These are phyloP conservation scores for Boechera divaricarpa DNA, from an alignment of 345 rosid genomes.

Conservation along the genomic window DNA sequence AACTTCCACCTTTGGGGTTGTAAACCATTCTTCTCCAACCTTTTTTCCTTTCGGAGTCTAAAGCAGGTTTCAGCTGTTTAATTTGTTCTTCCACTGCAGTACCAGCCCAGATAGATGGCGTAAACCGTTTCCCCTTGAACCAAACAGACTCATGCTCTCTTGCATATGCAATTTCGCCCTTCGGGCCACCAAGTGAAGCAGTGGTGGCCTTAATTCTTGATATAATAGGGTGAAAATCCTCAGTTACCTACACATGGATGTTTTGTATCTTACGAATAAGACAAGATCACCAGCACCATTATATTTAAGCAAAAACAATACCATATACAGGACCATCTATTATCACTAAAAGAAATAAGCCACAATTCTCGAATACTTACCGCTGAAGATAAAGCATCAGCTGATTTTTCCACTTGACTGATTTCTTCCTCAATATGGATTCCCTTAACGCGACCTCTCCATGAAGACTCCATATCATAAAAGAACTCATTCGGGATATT, in stretches of 20 bases:
- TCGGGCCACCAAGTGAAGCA: slow-evolving; percentile 80
- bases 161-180: slow-evolving; percentile 85
- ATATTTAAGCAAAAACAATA: slow-evolving; percentile 11
- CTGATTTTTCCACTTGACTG: slow-evolving; percentile 67
- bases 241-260: slow-evolving; percentile 58
- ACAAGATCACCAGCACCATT: slow-evolving; percentile 7
- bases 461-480: slow-evolving; percentile 85
- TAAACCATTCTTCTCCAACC: slow-evolving; percentile 99
- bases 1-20: slow-evolving; percentile 76
- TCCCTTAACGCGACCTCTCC: slow-evolving; percentile 88
- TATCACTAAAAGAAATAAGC: slow-evolving; percentile 9
- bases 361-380: slow-evolving; percentile 51
- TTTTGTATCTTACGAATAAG: slow-evolving; percentile 19
- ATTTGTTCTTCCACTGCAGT: slow-evolving; percentile 95
- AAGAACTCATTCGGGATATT: slow-evolving; percentile 79
- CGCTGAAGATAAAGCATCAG: slow-evolving; percentile 70
- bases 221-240: slow-evolving; percentile 82
- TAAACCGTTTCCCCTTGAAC: slow-evolving; percentile 90
- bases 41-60: slow-evolving; percentile 95
- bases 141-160: slow-evolving; percentile 94
- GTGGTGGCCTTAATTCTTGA: slow-evolving; percentile 79
- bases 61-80: slow-evolving; percentile 82
- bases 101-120: slow-evolving; percentile 85
- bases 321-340: neutral
- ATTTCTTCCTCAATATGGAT: slow-evolving; percentile 74